Base-by-base conservation (phyloP, 192 early-diverging fungal genomes). In the Martensiomyces pterosporus region DNA sequence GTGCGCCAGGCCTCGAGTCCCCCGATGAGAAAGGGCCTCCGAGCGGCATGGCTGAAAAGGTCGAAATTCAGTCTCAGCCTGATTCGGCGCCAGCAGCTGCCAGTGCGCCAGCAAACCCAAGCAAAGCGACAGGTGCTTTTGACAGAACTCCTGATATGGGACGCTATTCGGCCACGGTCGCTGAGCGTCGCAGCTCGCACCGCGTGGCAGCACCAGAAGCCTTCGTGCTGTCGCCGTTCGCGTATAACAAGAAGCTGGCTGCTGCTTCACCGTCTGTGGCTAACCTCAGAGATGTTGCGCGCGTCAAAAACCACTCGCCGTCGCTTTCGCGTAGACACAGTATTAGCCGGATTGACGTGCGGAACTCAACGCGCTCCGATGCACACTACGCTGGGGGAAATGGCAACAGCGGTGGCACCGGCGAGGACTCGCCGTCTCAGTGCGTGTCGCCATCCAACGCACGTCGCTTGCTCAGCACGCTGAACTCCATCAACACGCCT, bases 221-320 rank as follows among this genome's bases (percentile, higher is more conserved):
- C 13, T 71, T 71, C 66, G 64, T 43, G 7, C 63, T 64, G 8
- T 67, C 70, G 27, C 62, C 70, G 5, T 74, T 67, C 58, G 70
- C 70, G n/a, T 74, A 74, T 19, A 74, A 74, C 50, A 57, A 62
- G 43, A 60, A 42, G 6, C 54, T 74, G 35, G 70, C 64, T 8
- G 42, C 59, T 1, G 70, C 70, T 1, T 59, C 70, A 16, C 64
- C 70, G 2, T 66, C 59, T 18, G 52, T 67, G 0, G 70, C 70
- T 15, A 66, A 54, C 24, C 33, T 67, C n/a, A 63, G 57, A 46
- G 64, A 74, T 17, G 57, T 57, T 44, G 55, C 42, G 16, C 58
- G 64, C n/a, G 45, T 48, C 32, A 65, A 46, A 25, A 41, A 26
- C 24, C 49, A 67, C 25, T 39, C 44, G 12, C 56, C 61, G 14